Evolutionary conservation across 768 basidiomycete genomes (phyloP).

Genomic region (Trametes villosa): DNA sequence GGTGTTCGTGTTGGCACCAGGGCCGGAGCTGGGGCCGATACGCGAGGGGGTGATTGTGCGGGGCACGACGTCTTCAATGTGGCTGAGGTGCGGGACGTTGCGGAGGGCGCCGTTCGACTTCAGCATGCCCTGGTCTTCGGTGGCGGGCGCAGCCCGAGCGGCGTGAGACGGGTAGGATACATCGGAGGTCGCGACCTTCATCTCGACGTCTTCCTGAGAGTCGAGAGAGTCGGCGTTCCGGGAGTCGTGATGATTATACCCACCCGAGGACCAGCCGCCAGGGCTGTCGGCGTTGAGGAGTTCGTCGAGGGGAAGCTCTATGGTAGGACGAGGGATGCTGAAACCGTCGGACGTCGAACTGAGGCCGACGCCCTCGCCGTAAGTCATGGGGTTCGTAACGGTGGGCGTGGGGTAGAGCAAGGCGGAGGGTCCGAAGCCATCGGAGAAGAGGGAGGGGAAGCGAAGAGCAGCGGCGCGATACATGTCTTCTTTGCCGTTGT

Average conservation of each 20-base stretch:
- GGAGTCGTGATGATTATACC: constrained; percentile 18
- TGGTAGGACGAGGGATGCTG: constrained; percentile 75
- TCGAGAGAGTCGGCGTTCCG: constrained; percentile 27
- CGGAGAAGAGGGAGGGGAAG: constrained; percentile 75
- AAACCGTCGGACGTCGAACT: constrained; percentile 52
- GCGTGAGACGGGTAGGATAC: constrained; percentile 27
- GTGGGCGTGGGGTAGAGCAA: constrained; percentile 71
- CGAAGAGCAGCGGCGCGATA: constrained; percentile 50
- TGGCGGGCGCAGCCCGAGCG: constrained; percentile 29
- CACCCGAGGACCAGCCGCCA: constrained; percentile 34
- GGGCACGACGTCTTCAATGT: constrained; percentile 47
- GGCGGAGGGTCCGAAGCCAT: constrained; percentile 78
- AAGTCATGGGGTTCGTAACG: constrained; percentile 69
- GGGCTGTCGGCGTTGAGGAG: constrained; percentile 58
- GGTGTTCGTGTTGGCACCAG: constrained; percentile 41
- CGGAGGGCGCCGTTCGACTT: constrained; percentile 37
- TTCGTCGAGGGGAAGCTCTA: constrained; percentile 86
- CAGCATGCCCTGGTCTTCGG: constrained; percentile 35
- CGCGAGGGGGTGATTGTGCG: constrained; percentile 64
- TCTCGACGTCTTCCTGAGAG: constrained; percentile 36
- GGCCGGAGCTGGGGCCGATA: constrained; percentile 56
- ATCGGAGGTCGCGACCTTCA: constrained; percentile 34
- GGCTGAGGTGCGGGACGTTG: constrained; percentile 42
- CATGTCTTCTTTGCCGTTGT: constrained; percentile 26
- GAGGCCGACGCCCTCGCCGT: constrained; percentile 71